Percentiles rank a stretch among this genome's conserved stretches.
Conservation (phyloP, 2,329 filamentous ascomycete species). For the Trichophyton benhamiae region DNA sequence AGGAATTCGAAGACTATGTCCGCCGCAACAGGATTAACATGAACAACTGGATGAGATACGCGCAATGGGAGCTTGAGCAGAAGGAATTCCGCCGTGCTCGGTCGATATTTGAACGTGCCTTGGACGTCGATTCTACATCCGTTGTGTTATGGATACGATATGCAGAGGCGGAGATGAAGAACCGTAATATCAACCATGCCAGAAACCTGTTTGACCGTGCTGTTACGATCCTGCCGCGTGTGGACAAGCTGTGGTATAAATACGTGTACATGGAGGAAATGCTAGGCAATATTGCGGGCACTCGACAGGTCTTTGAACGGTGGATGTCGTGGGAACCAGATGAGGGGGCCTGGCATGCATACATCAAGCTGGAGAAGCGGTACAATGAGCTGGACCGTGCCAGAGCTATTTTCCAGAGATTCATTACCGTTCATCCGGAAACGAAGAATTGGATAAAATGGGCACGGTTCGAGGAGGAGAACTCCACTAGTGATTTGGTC, state of each 20-base stretch:
- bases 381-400: constrained; percentile 86
- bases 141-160: constrained; percentile 85
- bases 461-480: constrained; percentile 94
- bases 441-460: constrained; percentile 98
- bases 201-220: constrained; percentile 87
- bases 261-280: constrained; percentile 99
- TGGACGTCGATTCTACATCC: constrained; percentile 82
- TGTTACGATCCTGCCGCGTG: constrained; percentile 77
- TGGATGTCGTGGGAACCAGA: constrained; percentile 99
- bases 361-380: constrained; percentile 93
- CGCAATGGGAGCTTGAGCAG: constrained; percentile 93
- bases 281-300: constrained; percentile 83
- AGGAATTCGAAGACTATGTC: constrained; percentile 97
- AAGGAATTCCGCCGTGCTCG: constrained; percentile 89
- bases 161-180: constrained; percentile 93
- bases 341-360: constrained; percentile 87
- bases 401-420: constrained; percentile 77
- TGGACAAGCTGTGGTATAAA: constrained; percentile 98
- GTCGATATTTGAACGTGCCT: constrained; percentile 84
- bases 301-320: constrained; percentile 84
- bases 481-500: constrained; percentile 80
- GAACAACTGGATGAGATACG: constrained; percentile 99
- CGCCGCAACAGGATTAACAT: constrained; percentile 87
- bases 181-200: constrained; percentile 89
- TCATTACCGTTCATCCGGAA: constrained; percentile 86